phyloP scores from a whole-genome alignment of 495 filamentous ascomycete species.

The Xylaria scruposa region DNA sequence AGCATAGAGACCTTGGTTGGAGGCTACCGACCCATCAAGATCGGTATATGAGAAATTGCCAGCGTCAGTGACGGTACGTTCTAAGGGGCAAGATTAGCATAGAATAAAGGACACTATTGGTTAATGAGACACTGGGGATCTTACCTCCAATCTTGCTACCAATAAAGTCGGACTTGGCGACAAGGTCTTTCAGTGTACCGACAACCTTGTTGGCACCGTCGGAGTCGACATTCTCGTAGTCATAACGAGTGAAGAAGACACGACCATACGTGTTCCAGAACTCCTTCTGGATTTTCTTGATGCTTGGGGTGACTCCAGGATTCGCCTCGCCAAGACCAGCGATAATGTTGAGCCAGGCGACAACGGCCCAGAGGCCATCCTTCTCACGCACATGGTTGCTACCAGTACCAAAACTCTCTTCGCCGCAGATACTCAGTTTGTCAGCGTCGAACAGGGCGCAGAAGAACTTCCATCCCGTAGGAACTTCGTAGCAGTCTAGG shows the following conservation, averaged over 20 bases:
- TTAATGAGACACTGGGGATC: conserved; percentile 24
- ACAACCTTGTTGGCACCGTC: conserved; percentile 90
- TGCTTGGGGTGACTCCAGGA: conserved; percentile 78
- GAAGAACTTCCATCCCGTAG: conserved; percentile 99
- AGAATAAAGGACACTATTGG: background rate
- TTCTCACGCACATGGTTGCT: conserved; percentile 99
- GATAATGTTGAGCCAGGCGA: conserved; percentile 98
- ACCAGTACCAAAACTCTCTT: conserved; percentile 98
- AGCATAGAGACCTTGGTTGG: conserved; percentile 94
- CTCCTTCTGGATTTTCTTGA: conserved; percentile 91
- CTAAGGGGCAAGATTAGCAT: conserved; percentile 36
- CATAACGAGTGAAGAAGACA: conserved; percentile 98
- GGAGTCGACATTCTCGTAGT: conserved; percentile 93
- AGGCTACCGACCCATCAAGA: conserved; percentile 90
- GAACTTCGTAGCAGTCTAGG: conserved; percentile 92
- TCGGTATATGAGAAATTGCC: conserved; percentile 98
- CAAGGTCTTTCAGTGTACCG: conserved; percentile 72
- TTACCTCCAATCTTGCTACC: conserved; percentile 77
- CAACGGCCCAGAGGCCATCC: conserved; percentile 95
- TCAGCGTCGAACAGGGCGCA: conserved; percentile 96
- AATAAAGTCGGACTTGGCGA: conserved; percentile 72
- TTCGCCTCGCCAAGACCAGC: conserved; percentile 88
- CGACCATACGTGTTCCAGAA: conserved; percentile 98
- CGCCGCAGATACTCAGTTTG: conserved; percentile 98
- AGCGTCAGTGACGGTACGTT: conserved; percentile 82